Conservation (phyloP, 345 rosid genomes). For the Excoecaria agallocha region DNA sequence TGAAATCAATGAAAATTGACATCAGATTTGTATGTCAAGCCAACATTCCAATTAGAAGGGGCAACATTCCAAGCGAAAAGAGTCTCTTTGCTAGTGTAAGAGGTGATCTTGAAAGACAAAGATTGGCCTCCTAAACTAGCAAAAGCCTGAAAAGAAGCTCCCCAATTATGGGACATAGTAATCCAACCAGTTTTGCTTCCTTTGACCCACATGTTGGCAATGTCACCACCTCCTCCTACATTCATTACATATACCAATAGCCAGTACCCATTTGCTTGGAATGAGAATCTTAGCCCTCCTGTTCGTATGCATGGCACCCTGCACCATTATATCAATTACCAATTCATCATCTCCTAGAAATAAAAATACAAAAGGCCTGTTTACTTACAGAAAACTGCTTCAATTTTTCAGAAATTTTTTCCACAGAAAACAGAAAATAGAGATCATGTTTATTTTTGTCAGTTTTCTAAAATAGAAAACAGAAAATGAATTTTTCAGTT, state of each 20-base stretch:
- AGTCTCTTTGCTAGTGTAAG: conserved; percentile 61
- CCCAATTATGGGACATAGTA: conserved; percentile 89
- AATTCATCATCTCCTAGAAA: not conserved
- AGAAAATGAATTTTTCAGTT: too few relatives aligned
- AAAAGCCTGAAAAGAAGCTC: conserved; percentile 90
- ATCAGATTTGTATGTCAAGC: conserved; percentile 46
- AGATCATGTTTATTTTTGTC: too few relatives aligned
- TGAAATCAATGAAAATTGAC: conserved; percentile 55
- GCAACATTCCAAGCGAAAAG: conserved; percentile 55
- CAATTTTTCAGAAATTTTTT: too few relatives aligned
- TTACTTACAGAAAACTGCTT: too few relatives aligned
- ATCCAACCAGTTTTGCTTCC: conserved; percentile 69
- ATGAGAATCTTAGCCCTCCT: conserved; percentile 31
- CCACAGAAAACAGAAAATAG: too few relatives aligned
- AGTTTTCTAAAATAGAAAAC: too few relatives aligned
- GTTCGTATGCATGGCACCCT: conserved; percentile 20
- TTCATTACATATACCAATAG: conserved; percentile 25
- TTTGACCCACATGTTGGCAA: conserved; percentile 29
- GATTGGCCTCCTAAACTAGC: conserved; percentile 68
- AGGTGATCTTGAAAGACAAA: conserved; percentile 65
- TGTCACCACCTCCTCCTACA: conserved; percentile 34
- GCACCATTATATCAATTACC: not conserved
- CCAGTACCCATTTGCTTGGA: conserved; percentile 36
- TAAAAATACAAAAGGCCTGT: too few relatives aligned
- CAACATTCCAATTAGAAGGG: conserved; percentile 63